phyloP scores from a whole-genome alignment of 331 rosid genomes.

The Acacia concinna region DNA sequence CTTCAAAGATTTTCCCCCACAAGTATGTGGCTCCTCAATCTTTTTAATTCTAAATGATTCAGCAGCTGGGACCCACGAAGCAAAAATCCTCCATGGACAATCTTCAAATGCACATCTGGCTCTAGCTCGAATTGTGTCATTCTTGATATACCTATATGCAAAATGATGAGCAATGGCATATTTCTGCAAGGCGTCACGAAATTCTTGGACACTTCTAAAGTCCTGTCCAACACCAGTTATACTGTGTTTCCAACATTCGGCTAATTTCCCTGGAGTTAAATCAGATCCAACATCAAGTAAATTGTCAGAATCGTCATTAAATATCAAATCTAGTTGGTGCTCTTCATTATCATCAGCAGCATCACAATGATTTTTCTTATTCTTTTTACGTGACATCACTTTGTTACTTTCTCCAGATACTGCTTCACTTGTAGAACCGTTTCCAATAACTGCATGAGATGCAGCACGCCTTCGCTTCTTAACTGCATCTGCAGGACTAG shows the following conservation, averaged over 20 bases:
- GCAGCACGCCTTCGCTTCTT: conserved; percentile 60
- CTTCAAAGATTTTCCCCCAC: conserved; percentile 50
- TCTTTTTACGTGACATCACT: conserved; percentile 28
- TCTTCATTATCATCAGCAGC: conserved; percentile 19
- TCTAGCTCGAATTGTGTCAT: conserved; percentile 58
- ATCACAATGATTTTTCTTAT: not conserved
- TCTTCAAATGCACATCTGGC: conserved; percentile 47
- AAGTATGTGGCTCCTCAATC: conserved; percentile 45
- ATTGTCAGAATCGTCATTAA: conserved; percentile 27
- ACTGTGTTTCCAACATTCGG: conserved; percentile 46
- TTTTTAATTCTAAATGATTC: conserved; percentile 48
- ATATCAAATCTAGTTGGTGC: conserved; percentile 1
- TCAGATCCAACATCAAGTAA: conserved; percentile 23
- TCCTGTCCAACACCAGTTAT: conserved; percentile 59
- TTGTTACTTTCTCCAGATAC: conserved; percentile 33
- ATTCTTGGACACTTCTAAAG: conserved; percentile 48
- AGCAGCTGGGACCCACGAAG: conserved; percentile 52
- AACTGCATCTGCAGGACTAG: conserved; percentile 61
- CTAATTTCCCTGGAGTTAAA: conserved; percentile 40
- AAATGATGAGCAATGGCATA: conserved; percentile 53
- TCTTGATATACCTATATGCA: conserved; percentile 49
- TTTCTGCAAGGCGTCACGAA: conserved; percentile 60
- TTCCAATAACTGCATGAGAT: conserved; percentile 38
- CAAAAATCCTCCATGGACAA: conserved; percentile 60
- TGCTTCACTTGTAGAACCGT: conserved; percentile 32